phyloP scores from a whole-genome alignment of 768 basidiomycete genomes.

The Amanita phalloides region DNA sequence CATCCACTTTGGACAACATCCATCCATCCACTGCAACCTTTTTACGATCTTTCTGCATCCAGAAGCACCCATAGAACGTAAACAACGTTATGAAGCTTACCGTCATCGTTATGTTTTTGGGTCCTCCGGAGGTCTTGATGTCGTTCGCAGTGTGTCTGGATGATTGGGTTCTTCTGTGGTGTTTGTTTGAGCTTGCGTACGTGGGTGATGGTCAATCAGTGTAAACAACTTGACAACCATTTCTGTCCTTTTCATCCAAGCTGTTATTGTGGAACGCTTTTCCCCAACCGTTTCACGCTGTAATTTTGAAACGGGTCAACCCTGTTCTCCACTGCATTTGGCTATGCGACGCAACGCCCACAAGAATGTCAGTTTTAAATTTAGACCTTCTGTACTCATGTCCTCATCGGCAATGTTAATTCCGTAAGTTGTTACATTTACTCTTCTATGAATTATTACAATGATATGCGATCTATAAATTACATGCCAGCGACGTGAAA shows the following conservation, averaged over 20 bases:
- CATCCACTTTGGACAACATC: constrained; percentile 3
- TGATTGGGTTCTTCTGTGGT: not conserved
- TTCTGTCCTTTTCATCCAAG: not conserved
- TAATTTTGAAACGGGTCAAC: too few species aligned
- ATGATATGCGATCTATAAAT: not conserved
- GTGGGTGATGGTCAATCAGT: not conserved
- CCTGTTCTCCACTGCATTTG: too few species aligned
- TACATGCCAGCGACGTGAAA: not conserved
- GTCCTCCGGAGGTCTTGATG: constrained; percentile 1
- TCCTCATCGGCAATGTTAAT: too few species aligned
- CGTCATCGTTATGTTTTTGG: not conserved
- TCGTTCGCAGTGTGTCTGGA: not conserved
- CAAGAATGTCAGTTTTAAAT: too few species aligned
- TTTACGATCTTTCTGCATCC: not conserved
- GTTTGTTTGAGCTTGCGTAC: not conserved
- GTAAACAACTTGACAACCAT: not conserved
- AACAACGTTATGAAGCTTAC: not conserved
- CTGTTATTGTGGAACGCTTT: too few species aligned
- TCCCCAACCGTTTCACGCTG: too few species aligned
- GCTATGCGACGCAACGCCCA: too few species aligned
- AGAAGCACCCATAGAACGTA: not conserved
- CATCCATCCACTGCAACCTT: constrained; percentile 3
- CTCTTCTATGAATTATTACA: not conserved
- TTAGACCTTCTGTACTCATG: too few species aligned
- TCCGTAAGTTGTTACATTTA: too few species aligned